Evolutionary conservation across 495 filamentous ascomycete species (phyloP), one percentile per base, ranked within the genome.

Genomic region (Margaritispora aquatica): DNA sequence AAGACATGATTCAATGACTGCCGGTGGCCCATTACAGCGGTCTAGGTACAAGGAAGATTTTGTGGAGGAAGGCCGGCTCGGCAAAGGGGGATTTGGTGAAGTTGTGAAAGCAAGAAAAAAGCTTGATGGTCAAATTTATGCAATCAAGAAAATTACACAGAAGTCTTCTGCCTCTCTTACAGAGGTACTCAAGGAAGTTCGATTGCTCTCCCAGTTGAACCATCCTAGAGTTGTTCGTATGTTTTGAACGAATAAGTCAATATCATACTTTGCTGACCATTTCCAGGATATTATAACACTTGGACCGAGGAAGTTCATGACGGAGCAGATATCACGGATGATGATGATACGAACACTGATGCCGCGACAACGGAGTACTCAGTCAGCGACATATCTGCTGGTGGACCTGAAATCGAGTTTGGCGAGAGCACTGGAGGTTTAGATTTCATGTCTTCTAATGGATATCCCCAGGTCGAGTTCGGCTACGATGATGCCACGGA

Each of bases 71-170:
- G 92, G 90, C 19, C 84, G 87, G 1, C 76, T 98, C 20, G 94
- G 95, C 24, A 94, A 90, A 71, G 94, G 94, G 17, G 95, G 93
- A 1, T 98, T 95, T 71, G 94, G 95, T 26, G 89, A 97, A 73
- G 94, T 98, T n/a, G 91, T 98, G 46, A 92, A 93, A 69, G 93
- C 94, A 7, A 82, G 95, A 57, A 96, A 96, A 66, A 95, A 92
- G 71, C 81, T 96, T 7, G 93, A 97, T 71, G 89, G 90, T 9
- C 87, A 88, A 54, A 83, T 95, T 11, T 98, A 98, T 77, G 94
- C 94, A 2, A 85, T 98, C 61, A 98, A 98, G 71, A 97, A 97
- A 67, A 95, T 98, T 55, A 89, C 85, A 22, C 87, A 92, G 61
- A 86, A 85, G 52, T 90, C 90, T 19, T 80, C 88, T 36, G 77